Conservation (phyloP, 2,329 filamentous ascomycete species). For the Phialophora tarda region DNA sequence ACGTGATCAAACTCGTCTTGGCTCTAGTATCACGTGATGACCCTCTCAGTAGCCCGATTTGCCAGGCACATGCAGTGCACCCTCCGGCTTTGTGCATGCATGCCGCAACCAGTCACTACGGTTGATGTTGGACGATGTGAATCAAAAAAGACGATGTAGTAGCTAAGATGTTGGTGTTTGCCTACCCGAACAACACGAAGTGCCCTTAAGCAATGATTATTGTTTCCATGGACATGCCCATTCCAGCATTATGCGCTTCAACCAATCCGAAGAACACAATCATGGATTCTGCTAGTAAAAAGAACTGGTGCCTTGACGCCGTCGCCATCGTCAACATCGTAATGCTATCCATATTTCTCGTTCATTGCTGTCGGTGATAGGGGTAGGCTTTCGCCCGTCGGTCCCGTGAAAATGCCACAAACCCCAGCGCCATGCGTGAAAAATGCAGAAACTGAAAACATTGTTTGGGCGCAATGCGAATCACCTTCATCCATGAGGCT, state of each 20-base stretch:
- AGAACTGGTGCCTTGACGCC: neutral
- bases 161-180: neutral
- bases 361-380: neutral
- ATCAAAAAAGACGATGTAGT: neutral
- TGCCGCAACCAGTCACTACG: no score
- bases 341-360: neutral
- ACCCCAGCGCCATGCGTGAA: slow-evolving; percentile 1
- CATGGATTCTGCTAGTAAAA: neutral
- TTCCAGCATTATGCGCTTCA: slow-evolving; percentile 7
- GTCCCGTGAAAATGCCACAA: slow-evolving; percentile 4
- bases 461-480: neutral
- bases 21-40: no score
- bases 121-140: neutral
- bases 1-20: no score
- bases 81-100: no score
- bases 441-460: neutral
- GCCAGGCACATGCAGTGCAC: no score
- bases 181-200: neutral
- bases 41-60: no score
- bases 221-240: neutral
- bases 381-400: neutral
- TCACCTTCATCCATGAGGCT: neutral
- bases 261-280: neutral
- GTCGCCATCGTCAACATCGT: slow-evolving; percentile 1
- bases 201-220: neutral